Percentiles rank a stretch among this genome's conserved stretches.
Conservation (phyloP, 1,284 basidiomycete species). For the Polyporus tsugae region DNA sequence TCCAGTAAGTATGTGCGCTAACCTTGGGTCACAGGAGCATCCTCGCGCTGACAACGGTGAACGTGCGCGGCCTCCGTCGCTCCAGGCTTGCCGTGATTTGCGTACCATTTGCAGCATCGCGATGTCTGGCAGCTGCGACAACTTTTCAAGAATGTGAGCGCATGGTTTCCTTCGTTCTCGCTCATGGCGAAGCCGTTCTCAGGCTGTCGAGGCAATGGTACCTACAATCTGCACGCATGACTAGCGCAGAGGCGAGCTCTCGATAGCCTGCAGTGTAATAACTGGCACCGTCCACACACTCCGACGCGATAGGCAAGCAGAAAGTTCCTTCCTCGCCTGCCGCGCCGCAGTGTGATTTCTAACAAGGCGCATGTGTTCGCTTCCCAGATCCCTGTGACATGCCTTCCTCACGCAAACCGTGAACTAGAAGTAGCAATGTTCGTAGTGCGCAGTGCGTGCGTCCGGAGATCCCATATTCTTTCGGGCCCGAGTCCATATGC, state of each 20-base stretch:
- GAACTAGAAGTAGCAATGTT: neutral
- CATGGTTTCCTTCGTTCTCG: neutral
- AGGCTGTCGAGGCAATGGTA: neutral
- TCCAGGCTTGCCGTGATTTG: slow-evolving; percentile 11
- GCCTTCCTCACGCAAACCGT: neutral
- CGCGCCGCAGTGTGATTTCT: neutral
- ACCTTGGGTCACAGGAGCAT: slow-evolving; percentile 8
- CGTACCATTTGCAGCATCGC: neutral
- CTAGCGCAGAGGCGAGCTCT: neutral
- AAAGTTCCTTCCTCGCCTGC: neutral
- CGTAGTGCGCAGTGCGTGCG: neutral
- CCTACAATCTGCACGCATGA: neutral
- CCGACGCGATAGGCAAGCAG: neutral
- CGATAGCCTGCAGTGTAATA: neutral
- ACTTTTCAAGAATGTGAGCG: neutral
- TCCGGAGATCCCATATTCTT: neutral
- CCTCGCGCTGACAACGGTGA: slow-evolving; percentile 8
- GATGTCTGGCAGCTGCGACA: neutral
- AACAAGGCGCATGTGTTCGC: neutral
- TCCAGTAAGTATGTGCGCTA: neutral
- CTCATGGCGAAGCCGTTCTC: neutral
- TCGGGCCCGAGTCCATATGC: neutral
- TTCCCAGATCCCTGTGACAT: neutral
- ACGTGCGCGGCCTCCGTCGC: slow-evolving; percentile 11
- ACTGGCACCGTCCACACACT: neutral